Conservation (phyloP, 139 green algal species). For the Chlorella vulgaris region DNA sequence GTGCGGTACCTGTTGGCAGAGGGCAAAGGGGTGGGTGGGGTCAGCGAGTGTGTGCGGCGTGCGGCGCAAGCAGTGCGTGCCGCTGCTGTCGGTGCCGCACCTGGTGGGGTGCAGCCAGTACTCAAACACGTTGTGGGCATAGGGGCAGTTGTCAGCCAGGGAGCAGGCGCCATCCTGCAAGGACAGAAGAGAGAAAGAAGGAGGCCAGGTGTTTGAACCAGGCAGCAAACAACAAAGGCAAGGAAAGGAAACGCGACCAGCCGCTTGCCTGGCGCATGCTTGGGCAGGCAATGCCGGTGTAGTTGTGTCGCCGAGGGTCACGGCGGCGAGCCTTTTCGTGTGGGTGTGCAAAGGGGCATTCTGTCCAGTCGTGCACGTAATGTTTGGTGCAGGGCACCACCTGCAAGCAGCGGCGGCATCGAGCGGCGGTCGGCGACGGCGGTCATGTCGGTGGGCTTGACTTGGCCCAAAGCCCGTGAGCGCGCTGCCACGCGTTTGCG, state of each 20-base stretch:
- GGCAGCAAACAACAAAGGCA: not conserved
- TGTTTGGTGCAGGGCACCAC: slow-evolving; percentile 66
- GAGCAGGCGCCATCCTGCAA: slow-evolving; percentile 35
- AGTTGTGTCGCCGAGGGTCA: slow-evolving; percentile 62
- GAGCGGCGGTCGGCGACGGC: not conserved
- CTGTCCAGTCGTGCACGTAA: slow-evolving; percentile 63
- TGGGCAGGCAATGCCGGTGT: slow-evolving; percentile 90
- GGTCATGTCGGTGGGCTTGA: no score
- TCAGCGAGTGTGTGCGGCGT: not conserved
- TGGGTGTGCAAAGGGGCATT: slow-evolving; percentile 90
- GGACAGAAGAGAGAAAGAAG: not conserved
- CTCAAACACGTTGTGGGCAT: slow-evolving; percentile 88
- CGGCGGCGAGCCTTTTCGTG: slow-evolving; percentile 81
- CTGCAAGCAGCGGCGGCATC: slow-evolving; percentile 34
- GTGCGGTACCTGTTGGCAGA: slow-evolving; percentile 65
- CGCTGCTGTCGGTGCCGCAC: slow-evolving; percentile 47
- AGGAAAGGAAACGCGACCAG: not conserved
- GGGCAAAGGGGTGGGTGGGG: not conserved
- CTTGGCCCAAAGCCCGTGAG: no score
- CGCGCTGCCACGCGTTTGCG: no score
- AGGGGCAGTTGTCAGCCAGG: slow-evolving; percentile 71
- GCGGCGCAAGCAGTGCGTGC: not conserved
- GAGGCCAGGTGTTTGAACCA: no score
- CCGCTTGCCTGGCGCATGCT: slow-evolving; percentile 73
- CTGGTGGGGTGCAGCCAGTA: slow-evolving; percentile 85